Evolutionary conservation across 148 eudicot genomes (phyloP), one percentile per base, ranked within the genome.

Genomic region (Mesembryanthemum crystallinum): DNA sequence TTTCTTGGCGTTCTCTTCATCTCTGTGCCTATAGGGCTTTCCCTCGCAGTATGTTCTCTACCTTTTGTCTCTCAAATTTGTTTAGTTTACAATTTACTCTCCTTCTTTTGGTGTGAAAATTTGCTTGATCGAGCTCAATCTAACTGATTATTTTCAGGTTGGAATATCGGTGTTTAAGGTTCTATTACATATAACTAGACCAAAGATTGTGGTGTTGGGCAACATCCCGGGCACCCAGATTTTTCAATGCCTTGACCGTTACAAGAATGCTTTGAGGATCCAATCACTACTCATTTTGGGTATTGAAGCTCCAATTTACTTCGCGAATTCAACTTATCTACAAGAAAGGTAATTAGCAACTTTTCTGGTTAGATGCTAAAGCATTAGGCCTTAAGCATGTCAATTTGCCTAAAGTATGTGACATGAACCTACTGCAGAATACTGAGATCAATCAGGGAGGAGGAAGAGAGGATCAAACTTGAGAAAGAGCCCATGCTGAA

Each of bases 141-240:
- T 18, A 15, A 20, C 25, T 13, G 24, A 29, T 29, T 14, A 23
- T 61, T 73, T 88, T 78, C 88, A 93, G 97, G 92, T 93, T 67
- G 97, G 90, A 75, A 88, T 93, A 82, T 93, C 98, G 1, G 85
- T 93, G 43, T 93, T 93, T 85, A 93, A 93, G 90, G 82, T 93
- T 60, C 80, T 93, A 29, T 78, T 93, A 65, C 97, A 93, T 78
- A 91, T 91, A 59, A 87, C 92, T 3, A 87, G 98, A 82, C 98
- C 98, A 65, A 91, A 91, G 77, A 88, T 91, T 2, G 64, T 84
- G 76, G 80, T 78, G 30, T 51, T 95, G 21, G 88, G 98, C 15
- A 90, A 93, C 75, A 89, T 93, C 72, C 85, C 94, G 0, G 92
- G 94, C 21, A 92, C 99, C 42, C 89, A 86, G 15, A 88, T 91